Base-by-base conservation (phyloP, 2,329 filamentous ascomycete species). In the Claviceps purpurea region DNA sequence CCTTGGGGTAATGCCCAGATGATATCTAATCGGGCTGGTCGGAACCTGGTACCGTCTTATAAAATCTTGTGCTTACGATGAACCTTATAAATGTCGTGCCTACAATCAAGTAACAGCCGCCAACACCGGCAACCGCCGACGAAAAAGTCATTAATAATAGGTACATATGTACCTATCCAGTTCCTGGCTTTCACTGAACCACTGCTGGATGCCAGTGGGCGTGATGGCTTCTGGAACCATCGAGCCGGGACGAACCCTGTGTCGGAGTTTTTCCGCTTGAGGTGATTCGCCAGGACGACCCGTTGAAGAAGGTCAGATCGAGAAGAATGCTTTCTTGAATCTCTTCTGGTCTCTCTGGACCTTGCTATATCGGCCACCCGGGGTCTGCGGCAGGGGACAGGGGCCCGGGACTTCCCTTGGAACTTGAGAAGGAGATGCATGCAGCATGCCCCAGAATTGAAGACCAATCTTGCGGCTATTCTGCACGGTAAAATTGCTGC, bases 401-500 rank as follows among this genome's bases (percentile, higher is more conserved):
- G 49, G 49, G 49, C 18, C 20, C 22, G 51, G 42, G 41, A 48
- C 34, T 38, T 47, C 22, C 18, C n/a, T 38, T 45, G 44, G 48
- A 24, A 50, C 18, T 30, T n/a, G 37, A 26, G 43, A 43, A 42
- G 43, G 43, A 26, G 41, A 43, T n/a, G 47, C 5, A 49, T 40
- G 51, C 46, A 11, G 47, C 8, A 49, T 40, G 51, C 46, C 41
- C 47, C 51, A 38, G 34, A 44, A 46, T 50, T 46, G 51, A 50
- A 46, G 2, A 45, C 42, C 30, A 44, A 39, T 50, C 26, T 18
- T 42, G 51, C 47, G 50, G 50, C 46, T 52, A 48, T 52, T 46
- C 47, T 47, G 51, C 46, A 49, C 26, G 37, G 34, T 50, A 45
- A 52, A 47, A 49, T 50, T 52, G 47, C 47, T 34, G 47, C 41